Evolutionary conservation across 2,329 filamentous ascomycete species (phyloP), one percentile per base, ranked within the genome.

Genomic region (Elsinoe australis): DNA sequence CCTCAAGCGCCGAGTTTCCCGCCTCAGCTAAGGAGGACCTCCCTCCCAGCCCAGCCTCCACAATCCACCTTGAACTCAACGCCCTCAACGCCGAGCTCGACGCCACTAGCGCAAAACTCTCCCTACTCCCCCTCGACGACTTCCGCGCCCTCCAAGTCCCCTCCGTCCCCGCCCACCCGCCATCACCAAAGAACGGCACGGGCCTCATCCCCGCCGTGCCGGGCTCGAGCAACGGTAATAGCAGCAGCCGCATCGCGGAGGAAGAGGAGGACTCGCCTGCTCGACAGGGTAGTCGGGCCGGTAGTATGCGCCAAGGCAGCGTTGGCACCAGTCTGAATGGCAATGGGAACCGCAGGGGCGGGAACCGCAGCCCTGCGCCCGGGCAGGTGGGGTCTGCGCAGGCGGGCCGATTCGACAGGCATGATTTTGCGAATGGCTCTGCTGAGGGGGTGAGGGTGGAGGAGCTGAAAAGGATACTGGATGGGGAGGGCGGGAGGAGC

Each of bases 111-210:
- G 17, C 33, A 7, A 87, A 94, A 56, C 75, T 94, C 22, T 68
- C 87, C 21, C 67, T 94, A 10, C 70, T 94, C 6, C 87, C 95
- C 59, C 71, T 87, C 3, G 87, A 94, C 58, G 87, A 92, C 53
- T 84, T 92, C 24, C 74, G 79, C 49, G 79, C 76, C 39, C 73
- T 95, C 33, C 74, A 77, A 15, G 67, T 90, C 14, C 89, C 89
- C 1, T 76, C 86, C 3, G 71, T 81, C 17, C 64, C 74, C 0
- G 61, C 89, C 8, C 75, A 83, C 15, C 68, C 74, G 14, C 79
- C 90, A 32, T 58, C 34, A 3, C 38, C 47, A 8, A 49, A 33
- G 35, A 35, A 26, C 17, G 72, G 73, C 7, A 73, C 69, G 54
- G 61, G 45, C 63, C 39, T 19, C 29, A 14, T 49, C 41, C 14